A percentile compares a stretch with the other conserved stretches of the same genome.
phyloP scores from a whole-genome alignment of 345 rosid species.

The Boechera retrofracta region DNA sequence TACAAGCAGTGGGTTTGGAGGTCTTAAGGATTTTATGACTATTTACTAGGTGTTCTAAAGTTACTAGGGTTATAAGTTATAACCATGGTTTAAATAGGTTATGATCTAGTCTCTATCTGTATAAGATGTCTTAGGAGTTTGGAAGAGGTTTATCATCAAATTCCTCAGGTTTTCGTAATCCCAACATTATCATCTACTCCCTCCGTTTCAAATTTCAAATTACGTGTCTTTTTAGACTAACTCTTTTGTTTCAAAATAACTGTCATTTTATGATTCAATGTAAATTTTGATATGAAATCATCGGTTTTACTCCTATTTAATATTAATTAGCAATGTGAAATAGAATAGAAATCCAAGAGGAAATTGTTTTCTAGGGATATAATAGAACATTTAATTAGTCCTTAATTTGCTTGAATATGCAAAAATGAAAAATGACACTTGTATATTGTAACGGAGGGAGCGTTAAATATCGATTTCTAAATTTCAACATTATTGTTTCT shows the following conservation, averaged over 20 bases:
- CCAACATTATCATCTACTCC: neutral
- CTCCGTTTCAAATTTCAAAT: neutral
- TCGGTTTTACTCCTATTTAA: neutral
- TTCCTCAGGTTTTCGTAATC: neutral
- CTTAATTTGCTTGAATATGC: neutral
- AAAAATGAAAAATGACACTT: constrained; percentile 10
- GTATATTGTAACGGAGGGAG: neutral
- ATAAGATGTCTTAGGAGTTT: constrained; percentile 16
- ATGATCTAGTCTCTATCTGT: constrained; percentile 19
- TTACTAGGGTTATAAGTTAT: constrained; percentile 6
- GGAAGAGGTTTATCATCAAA: neutral
- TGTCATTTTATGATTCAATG: neutral
- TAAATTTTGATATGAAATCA: neutral
- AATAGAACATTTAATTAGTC: neutral
- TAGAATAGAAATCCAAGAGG: neutral
- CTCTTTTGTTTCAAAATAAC: neutral
- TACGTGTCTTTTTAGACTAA: neutral
- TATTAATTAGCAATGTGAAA: neutral
- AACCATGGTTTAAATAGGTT: too few relatives aligned
- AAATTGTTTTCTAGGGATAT: neutral
- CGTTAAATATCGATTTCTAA: neutral
- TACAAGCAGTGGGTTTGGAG: constrained; percentile 1
- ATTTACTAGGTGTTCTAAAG: neutral
- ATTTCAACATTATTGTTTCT: neutral
- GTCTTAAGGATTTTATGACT: neutral